Evolutionary conservation across 495 filamentous ascomycete species (phyloP), one percentile per base, ranked within the genome.

Genomic region (Bombardia bombarda): DNA sequence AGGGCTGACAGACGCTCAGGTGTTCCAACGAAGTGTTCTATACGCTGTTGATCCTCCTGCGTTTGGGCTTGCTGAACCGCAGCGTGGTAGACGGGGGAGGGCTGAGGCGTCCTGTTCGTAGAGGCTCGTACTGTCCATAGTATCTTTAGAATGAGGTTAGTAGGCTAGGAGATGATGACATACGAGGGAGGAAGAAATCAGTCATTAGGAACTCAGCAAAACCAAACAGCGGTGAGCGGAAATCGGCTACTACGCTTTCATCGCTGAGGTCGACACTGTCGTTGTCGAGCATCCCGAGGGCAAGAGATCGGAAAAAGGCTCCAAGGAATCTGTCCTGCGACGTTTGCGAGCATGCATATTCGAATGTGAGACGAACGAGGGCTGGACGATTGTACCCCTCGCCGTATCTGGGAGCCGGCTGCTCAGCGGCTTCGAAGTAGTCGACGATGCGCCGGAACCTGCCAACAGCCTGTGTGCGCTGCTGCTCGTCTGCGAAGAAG

Each of bases 301-400:
- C 38, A 18, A 54, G 22, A 25, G 45, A 47, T 35, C 20, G 42
- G 38, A 52, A 54, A 42, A 58, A 58, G 25, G 51, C 48, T 28
- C 36, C 42, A 26, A 58, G 43, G 26, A 58, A 31, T 37, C 37
- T 50, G 43, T 54, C 51, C 34, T 43, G 39, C 16, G 43, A 54
- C 43, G 42, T 19, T 30, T 47, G 42, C 25, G 51, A 54, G 14
- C 49, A 37, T 25, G 45, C 50, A 49, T 53, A 53, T 45, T 53
- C 44, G 41, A 51, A 57, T 37, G 47, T 53, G 18, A 50, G 44
- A 19, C 53, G 46, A 42, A 57, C 37, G 32, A 57, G 50, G 41
- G 37, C 40, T 40, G 53, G 33, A 22, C 44, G 50, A 30, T 46
- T 53, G 46, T 53, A 57, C 33, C 42, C 42, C 5, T 38, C 43